phyloP scores from a whole-genome alignment of 2,329 filamentous ascomycete genomes.

The Epichloe coenophiala region DNA sequence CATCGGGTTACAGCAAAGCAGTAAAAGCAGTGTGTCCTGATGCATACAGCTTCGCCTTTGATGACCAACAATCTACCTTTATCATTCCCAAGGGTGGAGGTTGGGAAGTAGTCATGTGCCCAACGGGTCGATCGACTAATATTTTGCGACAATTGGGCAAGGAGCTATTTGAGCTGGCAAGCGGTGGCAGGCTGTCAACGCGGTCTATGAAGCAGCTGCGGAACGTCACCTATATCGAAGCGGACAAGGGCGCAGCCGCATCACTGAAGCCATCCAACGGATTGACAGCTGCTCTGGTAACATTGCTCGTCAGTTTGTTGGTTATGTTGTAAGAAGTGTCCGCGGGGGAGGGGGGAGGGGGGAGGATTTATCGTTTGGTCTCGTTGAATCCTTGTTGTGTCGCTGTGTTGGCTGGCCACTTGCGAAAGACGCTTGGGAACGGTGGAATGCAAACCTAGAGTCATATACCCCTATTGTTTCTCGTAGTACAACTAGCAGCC shows the following conservation, averaged over 20 bases:
- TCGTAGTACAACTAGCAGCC: neutral
- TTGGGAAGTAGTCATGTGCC: conserved; percentile 70
- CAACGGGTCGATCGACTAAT: conserved; percentile 44
- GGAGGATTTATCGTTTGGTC: no score
- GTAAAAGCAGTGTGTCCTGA: conserved; percentile 72
- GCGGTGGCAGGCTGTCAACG: conserved; percentile 24
- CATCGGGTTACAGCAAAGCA: conserved; percentile 52
- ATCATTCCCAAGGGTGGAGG: conserved; percentile 55
- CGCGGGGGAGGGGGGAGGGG: rapidly evolving
- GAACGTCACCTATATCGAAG: conserved; percentile 22
- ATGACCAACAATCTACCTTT: conserved; percentile 45
- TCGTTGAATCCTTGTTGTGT: neutral
- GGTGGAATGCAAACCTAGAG: conserved; percentile 5
- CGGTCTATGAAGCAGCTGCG: conserved; percentile 17
- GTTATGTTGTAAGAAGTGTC: conserved; percentile 1
- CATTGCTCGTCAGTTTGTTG: neutral
- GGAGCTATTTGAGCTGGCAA: conserved; percentile 34
- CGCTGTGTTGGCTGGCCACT: neutral
- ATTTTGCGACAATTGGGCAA: conserved; percentile 39
- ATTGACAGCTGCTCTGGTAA: conserved; percentile 4
- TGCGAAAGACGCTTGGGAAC: neutral
- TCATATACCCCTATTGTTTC: conserved; percentile 4
- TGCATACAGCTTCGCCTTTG: conserved; percentile 66
- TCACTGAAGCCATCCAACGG: conserved; percentile 7
- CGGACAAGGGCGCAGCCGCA: conserved; percentile 15